Base-by-base conservation (phyloP, 2,329 filamentous ascomycete genomes). In the Fusarium chlamydosporum region DNA sequence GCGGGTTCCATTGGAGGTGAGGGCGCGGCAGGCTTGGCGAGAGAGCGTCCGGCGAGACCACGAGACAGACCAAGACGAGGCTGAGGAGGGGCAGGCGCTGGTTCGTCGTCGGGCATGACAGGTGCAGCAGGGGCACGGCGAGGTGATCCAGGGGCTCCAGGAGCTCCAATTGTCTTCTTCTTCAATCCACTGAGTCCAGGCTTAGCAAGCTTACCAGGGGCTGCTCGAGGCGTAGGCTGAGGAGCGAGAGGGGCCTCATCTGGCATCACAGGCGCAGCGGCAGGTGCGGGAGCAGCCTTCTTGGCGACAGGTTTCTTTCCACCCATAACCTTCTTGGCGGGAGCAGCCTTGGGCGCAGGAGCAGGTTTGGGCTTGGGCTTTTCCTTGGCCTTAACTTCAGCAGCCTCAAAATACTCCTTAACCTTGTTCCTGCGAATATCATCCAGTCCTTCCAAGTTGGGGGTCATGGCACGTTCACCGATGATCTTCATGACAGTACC, bases 401-500 rank as follows among this genome's bases (percentile, higher is more conserved):
- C 82, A 1, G 86, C 85, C 56, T 95, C 92, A 63, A 90, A 92
- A 78, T 89, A 98, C 78, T 99, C 96, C 82, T 96, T 97, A 78
- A 98, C 92, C 79, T 97, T 99, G 66, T 86, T 92, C 82, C 97
- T 98, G 65, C 94, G 89, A 71, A 98, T 98, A 26, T 99, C 96
- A 76, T 99, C 96, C 4, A 99, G 84, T 4, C 93, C 93, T 68
- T 97, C 95, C 16, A 99, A 82, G 77, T 97, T 92, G 10, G 93
- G 91, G 42, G 92, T 93, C 96, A 99, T 99, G 53, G 92, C 92
- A 59, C 96, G 89, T 79, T 99, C 96, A 41, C 96, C 95, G 82
- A 98, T 92, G 56, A 99, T 98, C 82, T 98, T 99, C 96, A 97
- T 98, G 50, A 99, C 80, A 0, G 94, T 97, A 68, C 96, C 96